Conservation (phyloP, 352 stramenopile genomes). For the Plasmopara viticola region DNA sequence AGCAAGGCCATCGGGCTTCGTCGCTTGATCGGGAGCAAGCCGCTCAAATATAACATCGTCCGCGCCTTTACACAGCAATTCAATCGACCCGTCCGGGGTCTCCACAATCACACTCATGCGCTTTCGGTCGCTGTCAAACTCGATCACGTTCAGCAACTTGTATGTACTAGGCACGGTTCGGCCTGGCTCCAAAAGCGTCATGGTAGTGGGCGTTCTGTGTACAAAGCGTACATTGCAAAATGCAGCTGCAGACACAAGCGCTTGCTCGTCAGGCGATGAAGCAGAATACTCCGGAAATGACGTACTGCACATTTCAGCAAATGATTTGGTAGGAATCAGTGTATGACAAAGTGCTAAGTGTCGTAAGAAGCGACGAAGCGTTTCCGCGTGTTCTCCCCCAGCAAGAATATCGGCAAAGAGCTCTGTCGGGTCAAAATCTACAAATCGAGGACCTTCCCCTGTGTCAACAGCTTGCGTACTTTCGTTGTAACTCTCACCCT, state of each 20-base stretch:
- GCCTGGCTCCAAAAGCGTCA: conserved; percentile 49
- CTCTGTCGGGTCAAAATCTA: conserved; percentile 67
- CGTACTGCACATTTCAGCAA: conserved; percentile 73
- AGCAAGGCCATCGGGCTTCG: conserved; percentile 15
- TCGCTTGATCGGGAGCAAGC: conserved; percentile 30
- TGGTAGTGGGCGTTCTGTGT: conserved; percentile 53
- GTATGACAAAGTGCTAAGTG: conserved; percentile 80
- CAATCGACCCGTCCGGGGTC: conserved; percentile 44
- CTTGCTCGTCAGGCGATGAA: conserved; percentile 77
- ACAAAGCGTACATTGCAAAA: conserved; percentile 79
- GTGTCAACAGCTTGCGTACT: background rate
- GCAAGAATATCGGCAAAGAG: conserved; percentile 50
- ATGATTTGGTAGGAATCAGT: conserved; percentile 62
- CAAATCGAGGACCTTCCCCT: conserved; percentile 27
- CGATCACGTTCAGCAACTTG: conserved; percentile 90
- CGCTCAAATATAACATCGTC: conserved; percentile 80
- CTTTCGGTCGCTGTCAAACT: conserved; percentile 97
- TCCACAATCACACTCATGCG: conserved; percentile 96
- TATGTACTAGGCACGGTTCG: conserved; percentile 48
- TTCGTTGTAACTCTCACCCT: conserved; percentile 14
- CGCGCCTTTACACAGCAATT: conserved; percentile 72
- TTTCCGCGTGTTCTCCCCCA: conserved; percentile 30
- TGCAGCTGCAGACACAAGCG: conserved; percentile 61
- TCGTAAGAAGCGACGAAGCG: conserved; percentile 57
- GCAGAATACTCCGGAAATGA: conserved; percentile 65